These are phyloP conservation scores for Sugiyamaella qingdaonensis DNA, from an alignment of 805 yeast genomes.

Conservation along the genomic window DNA sequence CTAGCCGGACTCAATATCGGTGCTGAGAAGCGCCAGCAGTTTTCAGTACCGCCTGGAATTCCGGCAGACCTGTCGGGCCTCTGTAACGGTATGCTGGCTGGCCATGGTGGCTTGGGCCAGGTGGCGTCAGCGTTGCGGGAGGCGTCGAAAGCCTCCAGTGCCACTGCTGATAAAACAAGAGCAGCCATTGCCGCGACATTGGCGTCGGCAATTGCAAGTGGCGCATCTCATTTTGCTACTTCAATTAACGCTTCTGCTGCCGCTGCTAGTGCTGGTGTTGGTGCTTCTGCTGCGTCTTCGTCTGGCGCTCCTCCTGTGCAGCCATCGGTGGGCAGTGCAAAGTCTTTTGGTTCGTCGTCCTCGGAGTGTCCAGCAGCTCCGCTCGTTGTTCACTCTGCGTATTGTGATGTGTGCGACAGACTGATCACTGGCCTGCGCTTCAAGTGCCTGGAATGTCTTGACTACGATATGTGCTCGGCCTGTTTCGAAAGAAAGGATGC, in stretches of 20 bases:
- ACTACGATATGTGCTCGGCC: constrained; percentile 45
- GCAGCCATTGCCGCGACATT: background rate
- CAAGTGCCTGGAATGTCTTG: constrained; percentile 45
- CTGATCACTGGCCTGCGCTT: constrained; percentile 41
- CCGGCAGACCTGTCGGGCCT: background rate
- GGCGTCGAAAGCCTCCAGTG: background rate
- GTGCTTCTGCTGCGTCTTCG: constrained; percentile 40
- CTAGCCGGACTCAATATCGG: background rate
- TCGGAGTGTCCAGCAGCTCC: background rate
- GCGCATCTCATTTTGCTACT: background rate
- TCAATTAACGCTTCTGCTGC: background rate
- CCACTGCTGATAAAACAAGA: background rate
- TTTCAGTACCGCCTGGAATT: background rate
- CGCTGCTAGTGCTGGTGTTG: background rate
- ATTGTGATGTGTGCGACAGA: constrained; percentile 26
- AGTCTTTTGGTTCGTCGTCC: background rate
- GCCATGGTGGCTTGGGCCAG: background rate
- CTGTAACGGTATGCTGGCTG: background rate
- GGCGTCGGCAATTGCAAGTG: background rate
- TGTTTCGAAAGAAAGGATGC: constrained; percentile 28
- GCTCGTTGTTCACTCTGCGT: constrained; percentile 17
- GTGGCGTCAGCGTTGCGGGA: background rate
- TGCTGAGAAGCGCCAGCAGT: too few relatives aligned
- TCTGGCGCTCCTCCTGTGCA: constrained; percentile 34
- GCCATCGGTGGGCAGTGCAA: background rate